Percentiles rank a stretch among this genome's conserved stretches.
phyloP scores from a whole-genome alignment of 352 stramenopile genomes.

The Phytophthora foliorum region DNA sequence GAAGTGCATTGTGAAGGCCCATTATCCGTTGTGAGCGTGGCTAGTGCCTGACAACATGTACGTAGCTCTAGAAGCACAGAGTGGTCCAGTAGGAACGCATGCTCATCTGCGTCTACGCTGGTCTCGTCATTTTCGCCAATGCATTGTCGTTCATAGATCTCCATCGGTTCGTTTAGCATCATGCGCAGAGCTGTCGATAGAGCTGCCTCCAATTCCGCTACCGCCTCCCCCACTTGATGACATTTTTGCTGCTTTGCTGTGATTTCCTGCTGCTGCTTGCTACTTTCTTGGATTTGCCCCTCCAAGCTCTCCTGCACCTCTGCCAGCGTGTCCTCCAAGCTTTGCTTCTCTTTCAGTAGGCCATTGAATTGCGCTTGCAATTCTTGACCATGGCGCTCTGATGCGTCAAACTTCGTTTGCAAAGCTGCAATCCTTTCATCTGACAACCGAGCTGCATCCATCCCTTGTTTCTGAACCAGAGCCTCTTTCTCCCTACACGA shows the following conservation, averaged over 20 bases:
- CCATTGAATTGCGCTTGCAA: slow-evolving; percentile 15
- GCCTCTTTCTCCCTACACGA: slow-evolving; percentile 13
- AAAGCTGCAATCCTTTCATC: slow-evolving; percentile 15
- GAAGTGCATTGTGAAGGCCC: neutral
- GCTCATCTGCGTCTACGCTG: neutral
- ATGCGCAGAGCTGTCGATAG: slow-evolving; percentile 23
- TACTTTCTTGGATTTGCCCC: slow-evolving; percentile 24
- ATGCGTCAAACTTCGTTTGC: slow-evolving; percentile 11
- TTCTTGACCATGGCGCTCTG: slow-evolving; percentile 14
- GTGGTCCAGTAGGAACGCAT: slow-evolving; percentile 25
- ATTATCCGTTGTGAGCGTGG: slow-evolving; percentile 15
- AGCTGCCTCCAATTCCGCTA: slow-evolving; percentile 52
- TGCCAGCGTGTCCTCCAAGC: slow-evolving; percentile 31
- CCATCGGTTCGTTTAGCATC: slow-evolving; percentile 7
- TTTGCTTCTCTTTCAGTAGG: slow-evolving; percentile 21
- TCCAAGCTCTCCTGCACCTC: slow-evolving; percentile 33
- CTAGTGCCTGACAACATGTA: slow-evolving; percentile 33
- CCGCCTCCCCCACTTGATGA: slow-evolving; percentile 33
- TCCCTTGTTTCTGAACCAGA: slow-evolving; percentile 7
- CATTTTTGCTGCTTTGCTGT: slow-evolving; percentile 26
- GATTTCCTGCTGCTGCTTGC: slow-evolving; percentile 18
- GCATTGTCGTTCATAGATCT: neutral
- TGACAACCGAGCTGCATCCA: slow-evolving; percentile 25
- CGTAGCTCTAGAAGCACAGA: slow-evolving; percentile 24
- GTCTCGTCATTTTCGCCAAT: neutral